A percentile compares a stretch with the other conserved stretches of the same genome.
Evolutionary conservation across 768 basidiomycete genomes (phyloP).

Genomic region (Hysterangium stoloniferum): DNA sequence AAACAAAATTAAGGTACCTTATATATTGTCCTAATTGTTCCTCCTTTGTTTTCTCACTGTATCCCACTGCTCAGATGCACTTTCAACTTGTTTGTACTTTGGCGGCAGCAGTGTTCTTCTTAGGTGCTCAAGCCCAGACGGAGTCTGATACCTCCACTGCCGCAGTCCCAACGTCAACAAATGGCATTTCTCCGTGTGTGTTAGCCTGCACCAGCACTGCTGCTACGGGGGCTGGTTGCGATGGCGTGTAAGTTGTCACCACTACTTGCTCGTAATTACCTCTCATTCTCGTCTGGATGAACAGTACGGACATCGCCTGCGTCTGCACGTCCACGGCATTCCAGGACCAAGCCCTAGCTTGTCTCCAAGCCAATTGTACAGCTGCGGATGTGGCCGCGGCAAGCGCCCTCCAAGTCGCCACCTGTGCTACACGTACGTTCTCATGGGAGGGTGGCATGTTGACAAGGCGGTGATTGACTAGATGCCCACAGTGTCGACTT

Average conservation of each 20-base stretch:
- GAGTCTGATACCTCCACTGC: neutral
- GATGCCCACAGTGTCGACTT: neutral
- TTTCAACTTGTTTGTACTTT: too few species aligned
- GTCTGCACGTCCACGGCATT: slow-evolving; percentile 32
- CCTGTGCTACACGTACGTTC: slow-evolving; percentile 27
- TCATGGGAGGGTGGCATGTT: too few species aligned
- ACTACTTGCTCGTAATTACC: neutral
- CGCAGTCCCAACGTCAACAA: neutral
- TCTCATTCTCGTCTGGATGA: neutral
- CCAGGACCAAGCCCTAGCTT: slow-evolving; percentile 27
- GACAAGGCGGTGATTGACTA: neutral
- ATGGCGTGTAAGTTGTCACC: neutral
- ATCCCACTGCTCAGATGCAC: neutral
- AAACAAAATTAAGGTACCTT: neutral
- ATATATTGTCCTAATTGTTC: neutral
- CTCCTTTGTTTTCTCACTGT: neutral
- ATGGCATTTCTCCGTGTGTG: neutral
- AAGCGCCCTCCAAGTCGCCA: slow-evolving; percentile 19
- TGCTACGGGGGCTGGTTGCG: neutral
- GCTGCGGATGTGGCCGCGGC: slow-evolving; percentile 26
- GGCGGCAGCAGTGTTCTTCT: too few species aligned
- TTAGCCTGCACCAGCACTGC: slow-evolving; percentile 4
- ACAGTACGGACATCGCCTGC: slow-evolving; percentile 33
- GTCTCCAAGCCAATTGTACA: slow-evolving; percentile 30
- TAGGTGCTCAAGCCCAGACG: neutral